phyloP scores from a whole-genome alignment of 371 early-diverging fungal genomes.

The Funneliformis caledonium region DNA sequence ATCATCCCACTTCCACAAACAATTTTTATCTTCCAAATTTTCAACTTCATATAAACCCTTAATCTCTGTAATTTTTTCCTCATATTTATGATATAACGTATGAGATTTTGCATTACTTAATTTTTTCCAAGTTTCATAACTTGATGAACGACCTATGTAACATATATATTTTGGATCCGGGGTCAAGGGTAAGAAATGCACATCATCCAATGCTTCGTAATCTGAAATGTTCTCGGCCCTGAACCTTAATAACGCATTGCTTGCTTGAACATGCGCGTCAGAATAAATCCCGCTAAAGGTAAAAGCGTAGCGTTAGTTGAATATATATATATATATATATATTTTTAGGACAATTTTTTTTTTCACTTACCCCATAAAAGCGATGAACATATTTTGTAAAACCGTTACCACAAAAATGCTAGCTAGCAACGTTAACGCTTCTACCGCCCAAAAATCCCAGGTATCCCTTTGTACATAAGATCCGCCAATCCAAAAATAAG shows the following conservation, averaged over 20 bases:
- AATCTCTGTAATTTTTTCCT: neutral
- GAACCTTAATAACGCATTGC: neutral
- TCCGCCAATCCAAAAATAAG: constrained; percentile 1
- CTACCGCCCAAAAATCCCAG: constrained; percentile 4
- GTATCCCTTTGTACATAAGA: neutral
- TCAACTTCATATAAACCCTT: neutral
- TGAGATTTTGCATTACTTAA: neutral
- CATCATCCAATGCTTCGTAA: neutral
- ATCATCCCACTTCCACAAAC: neutral
- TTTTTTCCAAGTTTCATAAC: neutral
- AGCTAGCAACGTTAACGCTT: neutral
- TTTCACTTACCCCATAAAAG: constrained; percentile 20
- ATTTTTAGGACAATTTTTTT: neutral
- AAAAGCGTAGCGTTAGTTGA: too few relatives aligned
- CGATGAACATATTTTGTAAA: constrained; percentile 7
- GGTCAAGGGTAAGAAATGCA: neutral
- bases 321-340: too few relatives aligned
- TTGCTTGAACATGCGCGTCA: neutral
- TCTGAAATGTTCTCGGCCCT: neutral
- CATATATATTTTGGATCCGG: constrained; percentile 5
- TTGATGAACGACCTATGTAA: neutral
- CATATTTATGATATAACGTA: neutral
- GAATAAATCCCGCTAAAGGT: neutral
- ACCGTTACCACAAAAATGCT: neutral
- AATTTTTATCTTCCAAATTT: too few relatives aligned